A percentile compares a stretch with the other conserved stretches of the same genome.
phyloP scores from a whole-genome alignment of 2,329 filamentous ascomycete genomes.

The Aspergillus pseudoterreus region DNA sequence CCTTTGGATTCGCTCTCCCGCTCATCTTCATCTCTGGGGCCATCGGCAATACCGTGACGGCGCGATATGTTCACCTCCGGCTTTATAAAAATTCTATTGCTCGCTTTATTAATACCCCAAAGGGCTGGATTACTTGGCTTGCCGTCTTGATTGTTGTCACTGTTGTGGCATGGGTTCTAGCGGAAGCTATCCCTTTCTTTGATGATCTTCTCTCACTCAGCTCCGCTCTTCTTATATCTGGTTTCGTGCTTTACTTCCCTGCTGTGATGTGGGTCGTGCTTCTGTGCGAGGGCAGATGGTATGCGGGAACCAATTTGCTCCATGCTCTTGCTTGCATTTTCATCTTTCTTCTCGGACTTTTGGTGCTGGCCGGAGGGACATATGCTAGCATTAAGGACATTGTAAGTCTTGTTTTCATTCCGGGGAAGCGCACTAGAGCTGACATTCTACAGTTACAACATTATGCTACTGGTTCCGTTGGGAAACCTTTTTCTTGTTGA shows the following conservation, averaged over 20 bases:
- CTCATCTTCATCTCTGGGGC: slow-evolving; percentile 17
- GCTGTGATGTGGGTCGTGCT: slow-evolving; percentile 37
- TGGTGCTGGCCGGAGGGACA: slow-evolving; percentile 15
- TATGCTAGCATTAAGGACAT: slow-evolving; percentile 13
- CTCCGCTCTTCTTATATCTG: slow-evolving; percentile 72
- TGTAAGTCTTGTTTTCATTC: background rate
- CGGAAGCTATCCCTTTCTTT: slow-evolving; percentile 20
- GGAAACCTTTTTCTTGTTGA: background rate
- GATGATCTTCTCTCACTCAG: slow-evolving; percentile 24
- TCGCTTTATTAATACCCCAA: slow-evolving; percentile 15
- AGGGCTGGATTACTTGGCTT: slow-evolving; percentile 18
- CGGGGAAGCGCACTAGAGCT: background rate
- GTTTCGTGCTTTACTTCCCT: slow-evolving; percentile 74
- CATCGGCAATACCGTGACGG: slow-evolving; percentile 18
- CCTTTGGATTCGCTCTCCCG: slow-evolving; percentile 8
- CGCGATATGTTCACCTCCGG: slow-evolving; percentile 17
- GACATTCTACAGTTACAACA: background rate
- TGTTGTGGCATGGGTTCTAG: slow-evolving; percentile 16
- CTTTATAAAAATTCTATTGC: slow-evolving; percentile 14
- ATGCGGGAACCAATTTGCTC: slow-evolving; percentile 36
- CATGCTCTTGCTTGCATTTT: slow-evolving; percentile 11
- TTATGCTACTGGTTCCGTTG: background rate
- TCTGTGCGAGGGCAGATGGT: slow-evolving; percentile 18
- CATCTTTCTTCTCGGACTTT: slow-evolving; percentile 15
- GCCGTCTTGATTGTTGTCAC: slow-evolving; percentile 13